Evolutionary conservation across 2,329 filamentous ascomycete genomes (phyloP).

Genomic region (Colletotrichum shisoi): DNA sequence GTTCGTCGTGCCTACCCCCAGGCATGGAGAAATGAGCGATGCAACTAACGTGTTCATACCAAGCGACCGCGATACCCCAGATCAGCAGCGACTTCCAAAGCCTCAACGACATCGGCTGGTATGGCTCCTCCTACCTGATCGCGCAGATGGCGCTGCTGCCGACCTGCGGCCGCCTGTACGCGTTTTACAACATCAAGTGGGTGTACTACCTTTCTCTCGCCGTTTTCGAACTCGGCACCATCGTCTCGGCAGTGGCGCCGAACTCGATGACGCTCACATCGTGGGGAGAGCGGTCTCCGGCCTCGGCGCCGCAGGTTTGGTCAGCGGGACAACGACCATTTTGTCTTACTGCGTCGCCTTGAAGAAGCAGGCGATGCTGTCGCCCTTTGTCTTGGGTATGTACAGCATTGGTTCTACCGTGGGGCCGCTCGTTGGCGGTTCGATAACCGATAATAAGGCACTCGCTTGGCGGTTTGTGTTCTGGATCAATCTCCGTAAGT

Average conservation of each 20-base stretch:
- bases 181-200: conserved; percentile 47
- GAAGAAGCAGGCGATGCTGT: too few relatives aligned
- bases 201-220: conserved; percentile 42
- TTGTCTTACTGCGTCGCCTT: too few relatives aligned
- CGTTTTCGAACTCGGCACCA: conserved; percentile 44
- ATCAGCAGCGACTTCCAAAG: conserved; percentile 48
- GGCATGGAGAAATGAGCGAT: too few relatives aligned
- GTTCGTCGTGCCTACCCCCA: too few relatives aligned
- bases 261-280: conserved; percentile 38
- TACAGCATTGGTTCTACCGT: too few relatives aligned
- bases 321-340: too few relatives aligned
- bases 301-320: too few relatives aligned
- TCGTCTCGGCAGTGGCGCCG: conserved; percentile 42
- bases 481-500: too few relatives aligned
- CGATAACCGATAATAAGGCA: too few relatives aligned
- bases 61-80: conserved; percentile 43
- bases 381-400: too few relatives aligned
- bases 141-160: conserved; percentile 43
- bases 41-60: neutral
- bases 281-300: conserved; percentile 37
- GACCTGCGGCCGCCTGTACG: conserved; percentile 46
- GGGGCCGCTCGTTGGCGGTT: too few relatives aligned
- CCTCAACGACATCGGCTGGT: conserved; percentile 49
- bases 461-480: too few relatives aligned
- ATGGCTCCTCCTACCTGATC: conserved; percentile 45